Base-by-base conservation (phyloP, 2,329 filamentous ascomycete species). In the Colletotrichum spinosum region DNA sequence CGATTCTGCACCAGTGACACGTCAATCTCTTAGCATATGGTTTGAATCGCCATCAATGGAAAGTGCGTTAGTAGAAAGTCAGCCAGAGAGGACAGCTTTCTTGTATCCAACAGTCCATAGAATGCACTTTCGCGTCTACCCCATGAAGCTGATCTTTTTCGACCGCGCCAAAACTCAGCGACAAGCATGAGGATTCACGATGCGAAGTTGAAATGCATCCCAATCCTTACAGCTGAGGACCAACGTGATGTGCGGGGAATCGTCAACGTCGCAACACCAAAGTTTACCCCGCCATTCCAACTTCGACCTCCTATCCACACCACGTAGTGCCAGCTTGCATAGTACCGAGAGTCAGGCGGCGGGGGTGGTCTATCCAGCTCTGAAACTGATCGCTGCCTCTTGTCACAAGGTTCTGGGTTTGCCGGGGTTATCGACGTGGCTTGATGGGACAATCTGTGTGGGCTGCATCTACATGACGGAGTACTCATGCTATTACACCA, bases 241-340 rank as follows among this genome's bases (percentile, higher is more conserved):
- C 46, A 62, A 37, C 46, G 59, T 45, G 48, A 38, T 48, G 53
- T 63, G 59, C 63, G 63, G 63, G 58, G 63, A 66, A 66, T 42
- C 33, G 13, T 9, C 33, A 8, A 41, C 17, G 38, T 35, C 41
- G 41, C 25, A 4, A 42, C 35, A 25, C 62, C 46, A 56, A 34
- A n/a, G 17, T 3, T 5, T 39, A 25, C 44, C 49, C 38, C 25
- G 25, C 25, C 25, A 25, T 25, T 25, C 4, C 25, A 25, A 25
- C 25, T 4, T 25, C 25, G 25, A 25, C 25, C 25, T 25, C 25
- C 25, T 25, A 25, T 25, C 3, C 25, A 25, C 25, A 25, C 38
- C 33, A 35, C 35, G 15, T 13, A 25, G n/a, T 11, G 6, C 13
- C 12, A 33, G 44, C 44, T 8, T 17, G 9, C 44, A 15, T 17